Evolutionary conservation across 2,329 filamentous ascomycete genomes (phyloP).

Genomic region (Alternaria brassicae): DNA sequence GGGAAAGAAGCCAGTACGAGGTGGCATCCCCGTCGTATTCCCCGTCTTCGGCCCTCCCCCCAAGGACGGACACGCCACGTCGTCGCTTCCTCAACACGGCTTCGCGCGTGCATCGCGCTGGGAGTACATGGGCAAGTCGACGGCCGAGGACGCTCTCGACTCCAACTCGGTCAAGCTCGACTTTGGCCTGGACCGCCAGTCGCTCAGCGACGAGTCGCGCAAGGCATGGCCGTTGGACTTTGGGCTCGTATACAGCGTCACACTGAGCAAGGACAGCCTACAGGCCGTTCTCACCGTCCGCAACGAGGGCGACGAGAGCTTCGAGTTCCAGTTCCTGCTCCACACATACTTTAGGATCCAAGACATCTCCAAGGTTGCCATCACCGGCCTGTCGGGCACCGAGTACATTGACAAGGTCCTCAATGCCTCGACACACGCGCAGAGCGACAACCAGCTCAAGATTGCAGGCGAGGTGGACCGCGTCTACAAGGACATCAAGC

Average conservation of each 20-base stretch:
- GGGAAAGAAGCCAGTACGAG: slow-evolving; percentile 86
- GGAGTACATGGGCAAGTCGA: slow-evolving; percentile 92
- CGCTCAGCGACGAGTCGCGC: slow-evolving; percentile 71
- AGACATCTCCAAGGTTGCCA: slow-evolving; percentile 77
- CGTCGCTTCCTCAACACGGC: slow-evolving; percentile 86
- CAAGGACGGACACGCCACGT: slow-evolving; percentile 77
- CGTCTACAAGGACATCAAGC: slow-evolving; percentile 75
- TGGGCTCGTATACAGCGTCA: slow-evolving; percentile 91
- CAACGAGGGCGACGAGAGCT: slow-evolving; percentile 82
- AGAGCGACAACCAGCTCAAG: slow-evolving; percentile 68
- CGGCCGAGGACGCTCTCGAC: slow-evolving; percentile 64
- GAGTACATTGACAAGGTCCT: slow-evolving; percentile 85
- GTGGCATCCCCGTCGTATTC: slow-evolving; percentile 91
- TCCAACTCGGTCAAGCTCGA: slow-evolving; percentile 82
- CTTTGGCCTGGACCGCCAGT: slow-evolving; percentile 82
- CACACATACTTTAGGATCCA: slow-evolving; percentile 88
- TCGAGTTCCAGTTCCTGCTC: slow-evolving; percentile 90
- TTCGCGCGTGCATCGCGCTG: slow-evolving; percentile 89
- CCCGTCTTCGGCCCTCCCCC: slow-evolving; percentile 85
- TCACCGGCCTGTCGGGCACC: slow-evolving; percentile 78
- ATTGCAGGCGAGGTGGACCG: slow-evolving; percentile 86
- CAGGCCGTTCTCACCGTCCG: slow-evolving; percentile 84
- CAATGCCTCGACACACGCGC: slow-evolving; percentile 68
- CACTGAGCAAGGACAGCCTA: slow-evolving; percentile 75
- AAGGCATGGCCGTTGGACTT: slow-evolving; percentile 87